Evolutionary conservation across 2,329 filamentous ascomycete species (phyloP).

Genomic region (Colletotrichum godetiae): DNA sequence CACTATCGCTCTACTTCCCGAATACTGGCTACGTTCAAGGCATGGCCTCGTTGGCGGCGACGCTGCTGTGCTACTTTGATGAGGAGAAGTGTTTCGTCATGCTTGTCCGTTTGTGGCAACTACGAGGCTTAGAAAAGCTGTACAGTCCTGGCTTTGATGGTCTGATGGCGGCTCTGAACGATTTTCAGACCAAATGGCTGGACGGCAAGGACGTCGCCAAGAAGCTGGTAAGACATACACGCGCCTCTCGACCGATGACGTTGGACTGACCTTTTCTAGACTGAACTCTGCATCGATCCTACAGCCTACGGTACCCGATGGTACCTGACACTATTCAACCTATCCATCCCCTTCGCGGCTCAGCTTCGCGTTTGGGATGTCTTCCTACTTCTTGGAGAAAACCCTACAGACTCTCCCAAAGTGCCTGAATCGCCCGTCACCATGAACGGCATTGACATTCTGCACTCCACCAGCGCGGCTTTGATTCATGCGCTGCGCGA

Average conservation of each 20-base stretch:
- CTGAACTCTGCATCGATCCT: conserved; percentile 81
- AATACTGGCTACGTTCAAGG: conserved; percentile 96
- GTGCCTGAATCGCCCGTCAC: conserved; percentile 10
- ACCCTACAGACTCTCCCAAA: conserved; percentile 55
- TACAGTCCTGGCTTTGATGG: conserved; percentile 88
- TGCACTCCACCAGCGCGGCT: conserved; percentile 91
- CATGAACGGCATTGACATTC: conserved; percentile 76
- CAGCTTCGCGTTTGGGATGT: conserved; percentile 98
- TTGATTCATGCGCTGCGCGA: conserved; percentile 91
- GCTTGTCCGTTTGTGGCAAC: conserved; percentile 93
- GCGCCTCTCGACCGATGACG: neutral
- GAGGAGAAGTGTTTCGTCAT: conserved; percentile 96
- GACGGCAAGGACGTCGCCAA: conserved; percentile 79
- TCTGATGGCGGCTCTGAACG: conserved; percentile 84
- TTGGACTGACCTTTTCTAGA: conserved; percentile 54
- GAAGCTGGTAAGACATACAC: conserved; percentile 74
- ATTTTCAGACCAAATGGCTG: conserved; percentile 89
- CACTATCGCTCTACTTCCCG: conserved; percentile 90
- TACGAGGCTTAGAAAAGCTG: conserved; percentile 85
- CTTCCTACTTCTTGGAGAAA: conserved; percentile 92
- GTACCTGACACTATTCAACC: conserved; percentile 98
- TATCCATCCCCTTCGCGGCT: conserved; percentile 92
- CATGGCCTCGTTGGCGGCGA: conserved; percentile 94
- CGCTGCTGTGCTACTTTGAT: conserved; percentile 94
- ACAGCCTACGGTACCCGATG: conserved; percentile 96